A percentile compares a stretch with the other conserved stretches of the same genome.
These are phyloP conservation scores for Linnemannia hyalina DNA, from an alignment of 192 early-diverging fungal species.

Conservation along the genomic window DNA sequence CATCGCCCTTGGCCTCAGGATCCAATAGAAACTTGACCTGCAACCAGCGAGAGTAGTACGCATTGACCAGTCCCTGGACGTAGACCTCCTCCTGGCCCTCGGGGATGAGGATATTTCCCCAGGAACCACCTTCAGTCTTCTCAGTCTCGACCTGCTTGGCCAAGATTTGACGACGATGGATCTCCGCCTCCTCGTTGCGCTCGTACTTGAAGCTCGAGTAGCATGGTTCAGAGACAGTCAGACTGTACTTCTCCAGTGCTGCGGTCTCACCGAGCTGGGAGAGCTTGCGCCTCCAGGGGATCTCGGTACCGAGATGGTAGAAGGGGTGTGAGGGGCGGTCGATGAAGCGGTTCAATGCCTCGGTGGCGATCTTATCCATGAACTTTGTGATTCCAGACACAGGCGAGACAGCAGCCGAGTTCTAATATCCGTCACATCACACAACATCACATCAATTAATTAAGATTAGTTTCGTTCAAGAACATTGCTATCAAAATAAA, in stretches of 20 bases:
- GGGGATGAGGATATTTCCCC: constrained; percentile 11
- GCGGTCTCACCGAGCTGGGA: constrained; percentile 11
- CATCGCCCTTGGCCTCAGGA: constrained; percentile 24
- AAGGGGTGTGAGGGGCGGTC: constrained; percentile 33
- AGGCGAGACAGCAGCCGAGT: constrained; percentile 40
- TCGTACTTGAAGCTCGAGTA: constrained; percentile 13
- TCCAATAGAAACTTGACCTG: constrained; percentile 25
- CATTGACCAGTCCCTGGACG: constrained; percentile 19
- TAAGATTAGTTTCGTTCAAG: neutral
- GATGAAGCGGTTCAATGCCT: constrained; percentile 32
- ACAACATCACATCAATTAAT: neutral
- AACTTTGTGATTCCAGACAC: constrained; percentile 25
- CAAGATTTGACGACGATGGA: constrained; percentile 1
- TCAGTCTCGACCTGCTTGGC: constrained; percentile 9
- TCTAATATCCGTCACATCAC: constrained; percentile 17
- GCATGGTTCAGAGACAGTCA: neutral
- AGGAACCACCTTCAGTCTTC: constrained; percentile 22
- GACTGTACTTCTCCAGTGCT: constrained; percentile 13
- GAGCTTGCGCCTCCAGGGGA: constrained; percentile 31
- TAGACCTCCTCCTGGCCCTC: constrained; percentile 36
- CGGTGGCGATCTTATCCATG: constrained; percentile 12
- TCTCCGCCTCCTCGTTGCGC: constrained; percentile 32
- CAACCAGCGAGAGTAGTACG: constrained; percentile 30
- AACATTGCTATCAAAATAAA: neutral
- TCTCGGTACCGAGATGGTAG: constrained; percentile 34